phyloP scores from a whole-genome alignment of 441 rosid species.

The Erysimum cheiri region DNA sequence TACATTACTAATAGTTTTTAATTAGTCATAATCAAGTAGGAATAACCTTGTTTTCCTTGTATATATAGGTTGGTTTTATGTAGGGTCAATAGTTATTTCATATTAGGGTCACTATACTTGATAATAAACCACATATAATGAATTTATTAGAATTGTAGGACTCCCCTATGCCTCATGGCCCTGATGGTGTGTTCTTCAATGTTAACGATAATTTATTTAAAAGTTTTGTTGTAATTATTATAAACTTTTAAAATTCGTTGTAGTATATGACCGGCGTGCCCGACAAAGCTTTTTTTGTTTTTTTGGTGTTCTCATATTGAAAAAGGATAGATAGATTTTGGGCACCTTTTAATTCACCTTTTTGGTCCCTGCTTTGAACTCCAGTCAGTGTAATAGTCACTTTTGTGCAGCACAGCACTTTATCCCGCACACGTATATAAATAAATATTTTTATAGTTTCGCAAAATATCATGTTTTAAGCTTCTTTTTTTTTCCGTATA shows the following conservation, averaged over 20 bases:
- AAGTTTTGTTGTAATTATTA: background rate
- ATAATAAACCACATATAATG: too few relatives aligned
- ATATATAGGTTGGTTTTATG: too few relatives aligned
- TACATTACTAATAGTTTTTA: too few relatives aligned
- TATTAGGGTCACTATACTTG: too few relatives aligned
- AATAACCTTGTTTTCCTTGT: too few relatives aligned
- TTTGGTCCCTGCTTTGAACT: conserved; percentile 22
- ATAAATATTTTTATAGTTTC: background rate
- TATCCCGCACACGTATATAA: background rate
- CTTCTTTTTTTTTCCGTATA: background rate
- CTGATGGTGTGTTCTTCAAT: background rate
- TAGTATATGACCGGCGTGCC: conserved; percentile 33
- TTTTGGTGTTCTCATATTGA: background rate
- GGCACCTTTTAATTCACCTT: conserved; percentile 24
- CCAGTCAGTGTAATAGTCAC: conserved; percentile 22
- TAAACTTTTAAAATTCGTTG: background rate
- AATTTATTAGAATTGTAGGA: too few relatives aligned
- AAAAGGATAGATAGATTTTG: conserved; percentile 21
- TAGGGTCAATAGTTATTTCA: too few relatives aligned
- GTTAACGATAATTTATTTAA: background rate
- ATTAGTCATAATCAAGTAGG: too few relatives aligned
- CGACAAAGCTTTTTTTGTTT: conserved; percentile 28
- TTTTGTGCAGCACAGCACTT: conserved; percentile 19
- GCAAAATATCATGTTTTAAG: background rate
- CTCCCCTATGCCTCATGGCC: too few relatives aligned